phyloP scores from a whole-genome alignment of 352 stramenopile species.

The Blastocystis sp. region DNA sequence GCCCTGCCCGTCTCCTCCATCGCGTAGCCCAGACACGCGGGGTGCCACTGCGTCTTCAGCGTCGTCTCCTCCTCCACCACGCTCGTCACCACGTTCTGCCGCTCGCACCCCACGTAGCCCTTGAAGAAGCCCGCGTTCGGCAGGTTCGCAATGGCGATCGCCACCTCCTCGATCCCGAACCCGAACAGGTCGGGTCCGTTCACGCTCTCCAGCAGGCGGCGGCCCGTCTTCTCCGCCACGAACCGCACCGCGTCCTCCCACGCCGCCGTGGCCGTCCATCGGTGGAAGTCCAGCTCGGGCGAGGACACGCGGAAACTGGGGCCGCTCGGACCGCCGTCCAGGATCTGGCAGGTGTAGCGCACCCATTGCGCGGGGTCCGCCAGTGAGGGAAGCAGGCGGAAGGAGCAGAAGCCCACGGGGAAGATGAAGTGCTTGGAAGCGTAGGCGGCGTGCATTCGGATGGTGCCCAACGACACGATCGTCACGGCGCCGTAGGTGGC shows the following conservation, averaged over 20 bases:
- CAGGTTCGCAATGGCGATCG: constrained; percentile 8
- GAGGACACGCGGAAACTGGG: neutral
- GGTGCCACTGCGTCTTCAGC: constrained; percentile 41
- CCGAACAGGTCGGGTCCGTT: constrained; percentile 37
- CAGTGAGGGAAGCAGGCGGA: neutral
- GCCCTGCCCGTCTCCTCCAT: neutral
- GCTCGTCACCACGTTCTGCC: neutral
- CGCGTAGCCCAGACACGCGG: constrained; percentile 32
- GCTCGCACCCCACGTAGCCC: neutral
- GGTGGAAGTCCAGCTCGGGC: neutral
- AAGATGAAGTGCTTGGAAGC: neutral
- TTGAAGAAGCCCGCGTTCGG: neutral
- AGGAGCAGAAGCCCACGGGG: constrained; percentile 6
- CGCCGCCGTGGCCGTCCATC: neutral
- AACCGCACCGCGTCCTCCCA: neutral
- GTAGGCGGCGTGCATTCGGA: neutral
- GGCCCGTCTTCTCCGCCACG: neutral
- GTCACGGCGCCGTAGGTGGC: neutral
- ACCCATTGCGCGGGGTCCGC: neutral
- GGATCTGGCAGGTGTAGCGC: neutral
- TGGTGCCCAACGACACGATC: neutral
- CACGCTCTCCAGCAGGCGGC: neutral
- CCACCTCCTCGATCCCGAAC: neutral
- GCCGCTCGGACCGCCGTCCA: neutral
- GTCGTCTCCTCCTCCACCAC: neutral